These are phyloP conservation scores for Tremella yokohamensis DNA, from an alignment of 768 basidiomycete genomes.

Conservation along the genomic window DNA sequence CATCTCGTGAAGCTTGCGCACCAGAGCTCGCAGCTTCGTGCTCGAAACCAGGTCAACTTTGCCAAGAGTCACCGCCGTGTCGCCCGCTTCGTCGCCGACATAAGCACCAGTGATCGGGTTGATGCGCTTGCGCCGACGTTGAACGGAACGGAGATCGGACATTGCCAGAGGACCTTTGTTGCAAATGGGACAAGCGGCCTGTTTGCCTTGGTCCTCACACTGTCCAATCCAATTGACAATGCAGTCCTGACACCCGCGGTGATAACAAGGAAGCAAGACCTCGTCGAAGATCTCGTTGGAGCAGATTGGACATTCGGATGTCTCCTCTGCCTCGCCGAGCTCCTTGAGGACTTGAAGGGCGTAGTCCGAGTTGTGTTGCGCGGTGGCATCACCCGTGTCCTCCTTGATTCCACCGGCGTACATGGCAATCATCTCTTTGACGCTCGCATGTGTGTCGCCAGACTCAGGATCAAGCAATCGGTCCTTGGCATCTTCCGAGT, in stretches of 20 bases:
- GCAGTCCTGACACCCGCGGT: constrained; percentile 73
- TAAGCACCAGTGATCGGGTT: constrained; percentile 32
- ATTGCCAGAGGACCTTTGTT: constrained; percentile 42
- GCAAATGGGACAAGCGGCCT: constrained; percentile 76
- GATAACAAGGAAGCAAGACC: constrained; percentile 49
- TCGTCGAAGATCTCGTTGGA: constrained; percentile 59
- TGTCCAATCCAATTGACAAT: constrained; percentile 68
- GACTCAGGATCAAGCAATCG: constrained; percentile 35
- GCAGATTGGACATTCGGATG: constrained; percentile 51
- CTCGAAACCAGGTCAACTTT: constrained; percentile 83
- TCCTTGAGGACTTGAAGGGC: constrained; percentile 58
- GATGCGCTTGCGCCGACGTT: constrained; percentile 33
- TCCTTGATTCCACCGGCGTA: constrained; percentile 49
- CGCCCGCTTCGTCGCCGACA: constrained; percentile 24
- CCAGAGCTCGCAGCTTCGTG: constrained; percentile 82
- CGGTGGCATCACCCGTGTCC: constrained; percentile 23
- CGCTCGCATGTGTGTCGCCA: constrained; percentile 19
- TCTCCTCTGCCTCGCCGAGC: constrained; percentile 35
- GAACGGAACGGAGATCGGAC: constrained; percentile 40
- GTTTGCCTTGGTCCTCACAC: constrained; percentile 67
- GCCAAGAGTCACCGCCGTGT: constrained; percentile 58
- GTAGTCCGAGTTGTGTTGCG: constrained; percentile 47
- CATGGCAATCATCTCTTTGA: constrained; percentile 44
- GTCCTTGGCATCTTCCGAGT: constrained; percentile 52
- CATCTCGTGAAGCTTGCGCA: constrained; percentile 64